These are phyloP conservation scores for Podospora conica DNA, from an alignment of 495 filamentous ascomycete species.

Conservation along the genomic window DNA sequence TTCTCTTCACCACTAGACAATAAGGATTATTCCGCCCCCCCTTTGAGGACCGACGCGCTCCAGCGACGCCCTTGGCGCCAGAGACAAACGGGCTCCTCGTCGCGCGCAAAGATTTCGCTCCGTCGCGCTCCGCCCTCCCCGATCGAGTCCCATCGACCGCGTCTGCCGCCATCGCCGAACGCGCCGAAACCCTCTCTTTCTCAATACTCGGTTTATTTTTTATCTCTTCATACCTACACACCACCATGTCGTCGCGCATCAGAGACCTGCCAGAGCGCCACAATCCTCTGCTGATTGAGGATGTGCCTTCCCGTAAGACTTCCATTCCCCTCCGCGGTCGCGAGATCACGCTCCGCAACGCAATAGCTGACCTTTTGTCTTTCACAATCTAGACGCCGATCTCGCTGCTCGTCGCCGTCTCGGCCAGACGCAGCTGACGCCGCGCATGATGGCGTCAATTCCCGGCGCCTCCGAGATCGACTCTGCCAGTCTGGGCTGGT, in stretches of 20 bases:
- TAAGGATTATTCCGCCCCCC: background rate
- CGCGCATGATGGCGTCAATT: slow-evolving; percentile 63
- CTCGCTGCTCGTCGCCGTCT: slow-evolving; percentile 80
- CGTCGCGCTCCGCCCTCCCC: slow-evolving; percentile 11
- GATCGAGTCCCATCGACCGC: background rate
- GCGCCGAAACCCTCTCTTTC: background rate
- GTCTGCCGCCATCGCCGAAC: background rate
- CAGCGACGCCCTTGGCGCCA: too few species aligned
- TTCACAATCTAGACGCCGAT: slow-evolving; percentile 56
- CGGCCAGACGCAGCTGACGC: slow-evolving; percentile 82
- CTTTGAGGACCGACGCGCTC: background rate
- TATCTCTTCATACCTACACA: background rate
- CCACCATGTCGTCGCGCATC: slow-evolving; percentile 53
- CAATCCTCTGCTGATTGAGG: slow-evolving; percentile 73
- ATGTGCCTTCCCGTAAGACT: slow-evolving; percentile 57
- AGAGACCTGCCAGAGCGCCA: slow-evolving; percentile 60
- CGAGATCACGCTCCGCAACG: background rate
- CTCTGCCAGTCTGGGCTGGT: slow-evolving; percentile 67
- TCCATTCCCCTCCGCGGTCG: slow-evolving; percentile 9
- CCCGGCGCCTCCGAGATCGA: slow-evolving; percentile 56
- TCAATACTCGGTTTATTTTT: background rate
- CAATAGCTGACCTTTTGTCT: background rate
- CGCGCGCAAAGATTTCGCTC: slow-evolving; percentile 32
- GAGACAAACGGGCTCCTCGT: slow-evolving; percentile 7
- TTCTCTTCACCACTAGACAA: background rate